Evolutionary conservation across 192 early-diverging fungal genomes (phyloP).

Genomic region (Podila clonocystis): DNA sequence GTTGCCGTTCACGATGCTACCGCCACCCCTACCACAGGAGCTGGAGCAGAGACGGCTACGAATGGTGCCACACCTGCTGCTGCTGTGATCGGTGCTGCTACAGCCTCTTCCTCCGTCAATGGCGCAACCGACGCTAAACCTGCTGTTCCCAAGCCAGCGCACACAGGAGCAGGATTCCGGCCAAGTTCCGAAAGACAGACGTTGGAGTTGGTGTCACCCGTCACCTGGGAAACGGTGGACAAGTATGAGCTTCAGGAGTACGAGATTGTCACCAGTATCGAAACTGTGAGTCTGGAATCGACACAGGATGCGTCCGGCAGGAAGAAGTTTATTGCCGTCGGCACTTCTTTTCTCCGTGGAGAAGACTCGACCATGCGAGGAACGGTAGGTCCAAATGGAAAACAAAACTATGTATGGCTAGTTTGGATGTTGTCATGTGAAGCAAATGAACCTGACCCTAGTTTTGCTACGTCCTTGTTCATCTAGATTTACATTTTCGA

Average conservation of each 20-base stretch:
- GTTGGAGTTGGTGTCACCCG: constrained; percentile 90
- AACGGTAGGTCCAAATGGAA: constrained; percentile 58
- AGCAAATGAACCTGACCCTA: background rate
- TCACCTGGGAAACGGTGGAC: constrained; percentile 96
- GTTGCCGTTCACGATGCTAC: constrained; percentile 49
- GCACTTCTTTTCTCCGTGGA: constrained; percentile 86
- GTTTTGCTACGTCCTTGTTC: background rate
- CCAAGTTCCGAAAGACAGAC: constrained; percentile 72
- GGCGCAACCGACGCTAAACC: background rate
- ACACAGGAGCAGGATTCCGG: constrained; percentile 52
- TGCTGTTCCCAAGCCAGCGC: background rate
- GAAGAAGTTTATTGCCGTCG: constrained; percentile 88
- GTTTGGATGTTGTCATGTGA: background rate
- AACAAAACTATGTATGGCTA: background rate
- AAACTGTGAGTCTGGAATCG: constrained; percentile 83
- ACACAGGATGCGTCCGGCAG: constrained; percentile 86
- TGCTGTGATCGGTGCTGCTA: background rate
- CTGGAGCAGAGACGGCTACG: background rate
- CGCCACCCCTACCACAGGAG: background rate
- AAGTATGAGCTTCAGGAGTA: constrained; percentile 76
- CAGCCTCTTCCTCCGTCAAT: background rate
- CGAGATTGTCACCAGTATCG: constrained; percentile 85
- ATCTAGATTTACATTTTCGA: constrained; percentile 89
- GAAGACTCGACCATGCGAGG: constrained; percentile 94
- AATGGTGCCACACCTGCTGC: background rate